These are phyloP conservation scores for Chiua virens DNA, from an alignment of 768 basidiomycete species.

Conservation along the genomic window DNA sequence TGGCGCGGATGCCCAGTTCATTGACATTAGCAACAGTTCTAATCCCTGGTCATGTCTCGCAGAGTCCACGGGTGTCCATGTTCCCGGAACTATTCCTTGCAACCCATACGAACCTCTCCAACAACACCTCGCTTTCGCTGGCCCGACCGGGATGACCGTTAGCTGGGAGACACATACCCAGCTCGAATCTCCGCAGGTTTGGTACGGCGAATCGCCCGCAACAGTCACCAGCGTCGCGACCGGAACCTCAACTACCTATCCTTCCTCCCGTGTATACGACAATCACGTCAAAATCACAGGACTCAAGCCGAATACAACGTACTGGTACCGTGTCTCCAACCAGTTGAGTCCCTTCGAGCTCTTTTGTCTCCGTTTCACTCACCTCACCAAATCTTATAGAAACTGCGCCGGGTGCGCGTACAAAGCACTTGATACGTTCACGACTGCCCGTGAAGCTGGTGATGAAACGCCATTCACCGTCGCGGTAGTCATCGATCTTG, in stretches of 20 bases:
- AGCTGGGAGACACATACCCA: slow-evolving; percentile 25
- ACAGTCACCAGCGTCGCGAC: slow-evolving; percentile 19
- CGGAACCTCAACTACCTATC: slow-evolving; percentile 24
- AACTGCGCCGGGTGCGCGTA: slow-evolving; percentile 29
- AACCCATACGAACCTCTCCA: slow-evolving; percentile 29
- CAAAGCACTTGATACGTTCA: slow-evolving; percentile 24
- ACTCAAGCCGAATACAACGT: slow-evolving; percentile 22
- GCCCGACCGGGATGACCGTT: slow-evolving; percentile 25
- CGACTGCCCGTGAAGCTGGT: slow-evolving; percentile 20
- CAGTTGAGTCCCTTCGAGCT: slow-evolving; percentile 14
- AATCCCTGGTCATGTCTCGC: slow-evolving; percentile 20
- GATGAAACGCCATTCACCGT: slow-evolving; percentile 19
- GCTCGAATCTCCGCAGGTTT: slow-evolving; percentile 25
- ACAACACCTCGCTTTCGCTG: slow-evolving; percentile 26
- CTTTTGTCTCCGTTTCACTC: background rate
- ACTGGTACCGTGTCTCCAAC: slow-evolving; percentile 29
- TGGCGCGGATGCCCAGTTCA: slow-evolving; percentile 14
- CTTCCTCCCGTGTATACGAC: slow-evolving; percentile 28
- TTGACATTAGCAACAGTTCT: slow-evolving; percentile 13
- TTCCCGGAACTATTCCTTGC: slow-evolving; percentile 27
- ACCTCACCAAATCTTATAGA: slow-evolving; percentile 4
- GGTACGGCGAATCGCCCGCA: slow-evolving; percentile 21
- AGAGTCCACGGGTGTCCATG: slow-evolving; percentile 29
- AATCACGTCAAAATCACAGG: slow-evolving; percentile 30
- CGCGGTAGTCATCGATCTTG: slow-evolving; percentile 28